A percentile compares a stretch with the other conserved stretches of the same genome.
These are phyloP conservation scores for Nitzschia sp. DNA, from an alignment of 108 stramenopile genomes.

Conservation along the genomic window DNA sequence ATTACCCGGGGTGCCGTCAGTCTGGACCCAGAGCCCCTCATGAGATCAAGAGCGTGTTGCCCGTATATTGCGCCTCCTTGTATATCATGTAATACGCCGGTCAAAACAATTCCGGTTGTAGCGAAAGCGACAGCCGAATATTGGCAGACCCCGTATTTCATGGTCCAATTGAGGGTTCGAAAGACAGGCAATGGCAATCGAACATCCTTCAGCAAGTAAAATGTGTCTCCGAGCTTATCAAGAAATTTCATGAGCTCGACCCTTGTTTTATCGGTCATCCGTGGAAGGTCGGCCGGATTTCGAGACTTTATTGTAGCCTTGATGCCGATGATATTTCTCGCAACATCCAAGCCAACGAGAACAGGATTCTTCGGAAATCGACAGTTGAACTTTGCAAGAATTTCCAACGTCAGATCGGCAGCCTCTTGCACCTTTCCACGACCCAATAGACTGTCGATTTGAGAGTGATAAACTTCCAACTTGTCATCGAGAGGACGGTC, in stretches of 20 bases:
- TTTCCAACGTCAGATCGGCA: not conserved
- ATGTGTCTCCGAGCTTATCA: not conserved
- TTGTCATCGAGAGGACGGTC: not conserved
- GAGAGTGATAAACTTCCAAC: not conserved
- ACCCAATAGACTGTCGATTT: not conserved
- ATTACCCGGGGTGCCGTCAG: not conserved
- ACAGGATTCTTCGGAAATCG: not conserved
- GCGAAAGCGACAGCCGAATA: constrained; percentile 2
- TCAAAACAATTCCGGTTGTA: constrained; percentile 2
- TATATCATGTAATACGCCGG: not conserved
- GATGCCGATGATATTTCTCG: not conserved
- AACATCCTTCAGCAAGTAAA: not conserved
- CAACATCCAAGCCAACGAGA: not conserved
- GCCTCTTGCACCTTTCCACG: not conserved
- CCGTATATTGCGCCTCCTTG: not conserved
- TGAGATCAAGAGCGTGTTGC: not conserved
- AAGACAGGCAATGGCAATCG: not conserved
- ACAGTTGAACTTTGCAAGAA: not conserved
- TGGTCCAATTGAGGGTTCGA: constrained; percentile 2
- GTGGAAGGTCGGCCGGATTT: not conserved
- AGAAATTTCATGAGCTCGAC: constrained; percentile 3
- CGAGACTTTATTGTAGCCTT: constrained; percentile 2
- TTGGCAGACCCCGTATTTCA: constrained; percentile 3
- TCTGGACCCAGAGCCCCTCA: not conserved
- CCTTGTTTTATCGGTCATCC: not conserved